Conservation (phyloP, 257 asterid genomes). For the Plantago elongata region DNA sequence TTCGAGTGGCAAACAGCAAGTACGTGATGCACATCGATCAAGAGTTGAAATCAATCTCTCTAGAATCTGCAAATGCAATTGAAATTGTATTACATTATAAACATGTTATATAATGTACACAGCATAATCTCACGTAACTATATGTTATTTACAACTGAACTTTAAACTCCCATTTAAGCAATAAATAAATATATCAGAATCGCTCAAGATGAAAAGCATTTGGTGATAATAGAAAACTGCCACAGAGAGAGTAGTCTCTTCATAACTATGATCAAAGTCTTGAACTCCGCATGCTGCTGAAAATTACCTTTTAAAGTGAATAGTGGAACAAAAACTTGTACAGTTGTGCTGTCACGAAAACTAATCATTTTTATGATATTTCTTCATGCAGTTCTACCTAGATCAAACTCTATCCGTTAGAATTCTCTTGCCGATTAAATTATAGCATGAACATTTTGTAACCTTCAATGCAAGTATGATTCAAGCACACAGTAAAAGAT, state of each 20-base stretch:
- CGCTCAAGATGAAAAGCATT: slow-evolving; percentile 1
- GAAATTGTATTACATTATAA: background rate
- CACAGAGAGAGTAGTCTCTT: too few species aligned
- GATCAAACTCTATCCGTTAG: background rate
- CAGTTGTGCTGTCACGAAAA: too few species aligned
- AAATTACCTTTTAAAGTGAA: too few species aligned
- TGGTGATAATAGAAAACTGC: background rate
- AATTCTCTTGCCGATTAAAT: background rate
- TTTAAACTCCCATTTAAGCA: slow-evolving; percentile 5
- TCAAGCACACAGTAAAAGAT: slow-evolving; percentile 22
- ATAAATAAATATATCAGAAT: slow-evolving; percentile 14
- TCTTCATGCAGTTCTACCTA: too few species aligned
- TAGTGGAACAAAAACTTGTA: too few species aligned
- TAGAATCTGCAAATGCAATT: slow-evolving; percentile 50
- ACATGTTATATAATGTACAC: background rate
- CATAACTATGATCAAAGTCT: background rate
- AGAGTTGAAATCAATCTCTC: slow-evolving; percentile 74
- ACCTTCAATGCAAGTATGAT: slow-evolving; percentile 15
- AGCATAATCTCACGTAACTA: slow-evolving; percentile 3
- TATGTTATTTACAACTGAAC: background rate
- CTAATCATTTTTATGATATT: too few species aligned
- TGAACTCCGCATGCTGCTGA: background rate
- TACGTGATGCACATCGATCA: slow-evolving; percentile 96
- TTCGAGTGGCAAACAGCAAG: slow-evolving; percentile 84
- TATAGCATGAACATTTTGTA: too few species aligned